These are phyloP conservation scores for Gossypium sturtianum DNA, from an alignment of 345 rosid genomes.

Conservation along the genomic window DNA sequence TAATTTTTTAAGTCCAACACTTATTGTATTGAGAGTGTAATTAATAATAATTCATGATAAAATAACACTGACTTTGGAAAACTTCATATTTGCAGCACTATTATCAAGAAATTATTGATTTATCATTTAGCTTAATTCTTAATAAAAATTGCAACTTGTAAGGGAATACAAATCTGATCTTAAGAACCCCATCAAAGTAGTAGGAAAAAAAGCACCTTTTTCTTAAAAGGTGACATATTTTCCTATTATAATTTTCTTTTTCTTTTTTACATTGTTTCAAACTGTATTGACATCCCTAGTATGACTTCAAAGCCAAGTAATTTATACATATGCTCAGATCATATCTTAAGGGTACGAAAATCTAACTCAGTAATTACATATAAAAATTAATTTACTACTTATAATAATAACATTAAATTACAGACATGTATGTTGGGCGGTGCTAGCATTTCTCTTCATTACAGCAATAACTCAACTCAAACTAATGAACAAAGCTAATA, in stretches of 20 bases:
- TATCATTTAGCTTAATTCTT: background rate
- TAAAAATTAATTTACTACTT: too few species aligned
- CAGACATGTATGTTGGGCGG: background rate
- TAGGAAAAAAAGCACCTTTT: background rate
- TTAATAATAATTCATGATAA: background rate
- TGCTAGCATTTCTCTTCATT: background rate
- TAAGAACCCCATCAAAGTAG: constrained; percentile 1
- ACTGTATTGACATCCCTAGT: background rate
- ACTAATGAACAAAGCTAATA: background rate
- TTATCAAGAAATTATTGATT: background rate
- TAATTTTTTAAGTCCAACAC: too few species aligned
- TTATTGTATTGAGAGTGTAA: background rate
- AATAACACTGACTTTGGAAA: background rate
- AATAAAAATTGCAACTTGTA: background rate
- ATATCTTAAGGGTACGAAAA: background rate
- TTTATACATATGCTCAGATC: background rate
- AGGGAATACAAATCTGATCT: background rate
- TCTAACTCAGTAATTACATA: too few species aligned
- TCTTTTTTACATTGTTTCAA: background rate
- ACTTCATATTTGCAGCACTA: background rate
- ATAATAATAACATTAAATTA: too few species aligned
- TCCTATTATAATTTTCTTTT: background rate
- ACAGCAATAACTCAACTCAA: background rate
- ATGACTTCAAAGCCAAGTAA: constrained; percentile 14
- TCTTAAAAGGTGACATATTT: background rate